Conservation (phyloP, 495 filamentous ascomycete genomes). For the Chaetomium cochliodes region DNA sequence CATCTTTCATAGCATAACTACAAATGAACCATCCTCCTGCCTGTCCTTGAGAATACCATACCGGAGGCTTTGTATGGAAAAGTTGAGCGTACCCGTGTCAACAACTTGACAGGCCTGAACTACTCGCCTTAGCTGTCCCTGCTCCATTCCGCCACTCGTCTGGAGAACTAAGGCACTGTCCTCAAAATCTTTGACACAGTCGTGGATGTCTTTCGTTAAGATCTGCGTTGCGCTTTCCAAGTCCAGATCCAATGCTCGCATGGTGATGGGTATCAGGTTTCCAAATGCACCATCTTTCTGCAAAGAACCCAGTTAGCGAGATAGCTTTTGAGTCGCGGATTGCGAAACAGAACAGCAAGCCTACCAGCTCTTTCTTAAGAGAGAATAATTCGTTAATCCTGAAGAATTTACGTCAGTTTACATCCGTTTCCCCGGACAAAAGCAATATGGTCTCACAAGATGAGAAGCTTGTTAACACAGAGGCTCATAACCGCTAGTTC, state of each 20-base stretch:
- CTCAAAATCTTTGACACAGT: slow-evolving; percentile 13
- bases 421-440: not conserved
- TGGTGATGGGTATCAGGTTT: slow-evolving; percentile 24
- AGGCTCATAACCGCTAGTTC: slow-evolving; percentile 11
- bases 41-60: slow-evolving; percentile 20
- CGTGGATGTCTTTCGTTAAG: slow-evolving; percentile 1
- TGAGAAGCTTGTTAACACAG: slow-evolving; percentile 18
- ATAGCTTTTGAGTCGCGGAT: not conserved
- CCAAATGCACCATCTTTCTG: slow-evolving; percentile 19
- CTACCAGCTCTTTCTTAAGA: slow-evolving; percentile 28
- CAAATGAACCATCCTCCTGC: slow-evolving; percentile 26
- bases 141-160: not conserved
- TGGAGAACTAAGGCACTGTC: not conserved
- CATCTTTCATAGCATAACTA: slow-evolving; percentile 12
- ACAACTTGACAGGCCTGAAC: slow-evolving; percentile 21
- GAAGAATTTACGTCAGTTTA: not conserved
- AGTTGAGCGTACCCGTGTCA: slow-evolving; percentile 22
- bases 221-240: slow-evolving; percentile 6
- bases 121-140: not conserved
- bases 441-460: slow-evolving; percentile 17
- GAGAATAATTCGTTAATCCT: slow-evolving; percentile 30
- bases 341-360: not conserved
- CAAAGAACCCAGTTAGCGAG: not conserved
- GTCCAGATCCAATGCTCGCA: slow-evolving; percentile 4
- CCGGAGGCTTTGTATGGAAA: slow-evolving; percentile 24